Conservation (phyloP, 2,329 filamentous ascomycete species). For the Ophiocordyceps robertsii region DNA sequence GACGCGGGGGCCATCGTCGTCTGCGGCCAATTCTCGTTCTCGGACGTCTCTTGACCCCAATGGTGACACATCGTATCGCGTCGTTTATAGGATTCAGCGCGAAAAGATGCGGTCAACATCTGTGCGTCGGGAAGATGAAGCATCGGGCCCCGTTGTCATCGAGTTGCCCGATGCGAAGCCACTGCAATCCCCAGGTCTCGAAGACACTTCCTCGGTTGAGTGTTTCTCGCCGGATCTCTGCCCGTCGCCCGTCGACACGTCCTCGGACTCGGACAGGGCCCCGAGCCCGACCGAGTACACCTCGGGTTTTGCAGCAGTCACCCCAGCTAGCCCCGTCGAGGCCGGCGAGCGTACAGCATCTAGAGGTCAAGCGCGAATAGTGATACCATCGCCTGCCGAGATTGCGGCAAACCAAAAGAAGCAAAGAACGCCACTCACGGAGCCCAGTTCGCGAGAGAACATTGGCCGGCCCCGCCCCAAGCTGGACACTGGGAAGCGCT, state of each 20-base stretch:
- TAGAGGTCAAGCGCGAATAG: neutral
- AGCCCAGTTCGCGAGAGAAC: slow-evolving; percentile 9
- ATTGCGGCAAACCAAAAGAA: slow-evolving; percentile 32
- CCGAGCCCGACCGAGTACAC: neutral
- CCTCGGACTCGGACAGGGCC: neutral
- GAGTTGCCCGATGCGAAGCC: slow-evolving; percentile 14
- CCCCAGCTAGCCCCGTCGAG: slow-evolving; percentile 1
- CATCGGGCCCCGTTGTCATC: slow-evolving; percentile 10
- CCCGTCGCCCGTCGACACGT: neutral
- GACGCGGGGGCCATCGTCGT: slow-evolving; percentile 16
- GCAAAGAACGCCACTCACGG: slow-evolving; percentile 20
- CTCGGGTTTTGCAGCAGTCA: neutral
- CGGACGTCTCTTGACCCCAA: slow-evolving; percentile 8
- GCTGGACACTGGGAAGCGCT: slow-evolving; percentile 3
- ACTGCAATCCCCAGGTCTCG: neutral
- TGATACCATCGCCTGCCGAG: neutral
- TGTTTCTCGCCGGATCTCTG: neutral
- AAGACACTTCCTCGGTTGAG: neutral
- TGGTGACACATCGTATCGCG: slow-evolving; percentile 29
- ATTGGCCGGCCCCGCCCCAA: neutral
- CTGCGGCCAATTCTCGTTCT: slow-evolving; percentile 3
- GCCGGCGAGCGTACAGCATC: slow-evolving; percentile 6
- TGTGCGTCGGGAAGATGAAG: slow-evolving; percentile 20
- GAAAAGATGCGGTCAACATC: slow-evolving; percentile 32
- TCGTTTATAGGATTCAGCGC: slow-evolving; percentile 46